Base-by-base conservation (phyloP, 2,329 filamentous ascomycete species). In the Calonectria pteridis region DNA sequence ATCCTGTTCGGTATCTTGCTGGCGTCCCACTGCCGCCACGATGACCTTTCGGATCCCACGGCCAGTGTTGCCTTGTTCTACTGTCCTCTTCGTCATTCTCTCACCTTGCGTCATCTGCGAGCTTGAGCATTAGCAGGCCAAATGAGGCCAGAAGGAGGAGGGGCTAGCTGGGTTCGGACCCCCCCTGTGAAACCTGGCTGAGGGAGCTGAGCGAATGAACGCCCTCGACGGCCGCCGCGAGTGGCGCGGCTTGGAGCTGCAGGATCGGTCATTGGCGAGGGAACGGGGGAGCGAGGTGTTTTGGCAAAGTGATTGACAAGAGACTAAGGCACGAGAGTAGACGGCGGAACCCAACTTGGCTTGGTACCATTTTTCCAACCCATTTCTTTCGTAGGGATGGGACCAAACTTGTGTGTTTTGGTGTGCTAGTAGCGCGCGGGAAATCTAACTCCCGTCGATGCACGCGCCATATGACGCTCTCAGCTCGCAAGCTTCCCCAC, bases 371-470 rank as follows among this genome's bases (percentile, higher is more conserved):
- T 67, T 67, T 55, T 51, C 13, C n/a, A 67, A 49, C 14, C 59
- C 59, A 43, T 64, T 62, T 62, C 55, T 62, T 28, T 28, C 55
- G n/a, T 37, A 33, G 18, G 40, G 40, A 64, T 49, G 35, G 23
- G 59, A 31, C 16, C 37, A 64, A 49, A 20, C 26, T 31, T 49
- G 37, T 28, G 28, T 31, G 73, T 55, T 74, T 77, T 73, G 73
- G 64, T 74, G 31, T 7, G 31, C 20, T 26, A 16, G 33, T 62
- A 62, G 55, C 71, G 66, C 63, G 73, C 72, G 75, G 78, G 78
- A 72, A 78, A 79, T 79, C 78, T 76, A 67, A 33, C 49, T 77
- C 77, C 72, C 74, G 74, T 68, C 67, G 23, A 58, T 67, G 78
- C 78, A 79, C 77, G 77, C 78, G 72, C 78, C 78, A 62, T 71